Percentiles rank a stretch among this genome's conserved stretches.
Conservation (phyloP, 2,329 filamentous ascomycete species). For the Alternaria atra region DNA sequence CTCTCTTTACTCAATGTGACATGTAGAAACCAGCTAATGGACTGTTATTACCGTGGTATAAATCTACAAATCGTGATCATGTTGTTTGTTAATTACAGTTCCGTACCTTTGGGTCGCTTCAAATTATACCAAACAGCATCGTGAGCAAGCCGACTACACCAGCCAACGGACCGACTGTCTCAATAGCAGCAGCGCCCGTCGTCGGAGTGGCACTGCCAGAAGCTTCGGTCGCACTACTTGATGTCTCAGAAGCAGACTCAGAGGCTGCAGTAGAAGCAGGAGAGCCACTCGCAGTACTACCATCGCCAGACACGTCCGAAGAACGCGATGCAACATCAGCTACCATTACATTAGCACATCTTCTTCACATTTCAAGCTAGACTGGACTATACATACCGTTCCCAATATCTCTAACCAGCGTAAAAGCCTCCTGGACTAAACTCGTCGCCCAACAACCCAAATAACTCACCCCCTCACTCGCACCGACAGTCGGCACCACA, state of each 20-base stretch:
- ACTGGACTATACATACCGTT: not conserved
- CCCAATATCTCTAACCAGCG: not conserved
- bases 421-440: constrained; percentile 19
- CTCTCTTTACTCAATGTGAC: too few relatives aligned
- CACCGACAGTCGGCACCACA: constrained; percentile 30
- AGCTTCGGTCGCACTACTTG: not conserved
- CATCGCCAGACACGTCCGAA: not conserved
- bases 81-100: not conserved
- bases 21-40: not conserved
- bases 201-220: not conserved
- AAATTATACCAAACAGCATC: not conserved
- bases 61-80: not conserved
- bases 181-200: not conserved
- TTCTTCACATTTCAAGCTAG: not conserved
- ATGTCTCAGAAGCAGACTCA: not conserved
- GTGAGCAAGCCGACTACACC: not conserved
- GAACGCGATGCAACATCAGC: not conserved
- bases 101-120: not conserved
- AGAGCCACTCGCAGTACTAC: not conserved
- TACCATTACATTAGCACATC: not conserved
- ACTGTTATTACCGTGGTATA: not conserved
- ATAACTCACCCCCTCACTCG: constrained; percentile 23
- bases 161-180: not conserved
- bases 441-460: constrained; percentile 38
- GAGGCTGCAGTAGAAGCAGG: not conserved